phyloP scores from a whole-genome alignment of 495 filamentous ascomycete genomes.

The Xylaria cubensis region DNA sequence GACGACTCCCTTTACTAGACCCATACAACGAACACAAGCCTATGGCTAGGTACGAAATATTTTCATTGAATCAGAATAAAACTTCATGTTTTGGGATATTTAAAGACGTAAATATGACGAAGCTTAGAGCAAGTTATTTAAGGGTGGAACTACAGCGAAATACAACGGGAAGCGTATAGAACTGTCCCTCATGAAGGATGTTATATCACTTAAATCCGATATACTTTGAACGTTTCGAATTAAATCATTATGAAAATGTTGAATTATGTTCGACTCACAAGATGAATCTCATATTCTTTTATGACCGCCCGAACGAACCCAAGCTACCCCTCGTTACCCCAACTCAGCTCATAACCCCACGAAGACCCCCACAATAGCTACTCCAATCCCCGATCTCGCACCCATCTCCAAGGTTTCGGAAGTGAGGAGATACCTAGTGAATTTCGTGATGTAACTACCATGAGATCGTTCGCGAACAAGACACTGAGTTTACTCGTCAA shows the following conservation, averaged over 20 bases:
- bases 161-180: background rate
- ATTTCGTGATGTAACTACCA: conserved; percentile 28
- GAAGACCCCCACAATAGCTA: conserved; percentile 17
- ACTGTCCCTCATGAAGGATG: background rate
- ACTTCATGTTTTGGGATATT: background rate
- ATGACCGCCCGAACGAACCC: background rate
- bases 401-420: background rate
- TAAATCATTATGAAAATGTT: background rate
- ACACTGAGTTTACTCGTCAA: conserved; percentile 26
- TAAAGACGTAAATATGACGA: background rate
- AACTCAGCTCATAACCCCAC: background rate
- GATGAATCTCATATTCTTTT: background rate
- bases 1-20: background rate
- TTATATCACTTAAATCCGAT: background rate
- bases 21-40: background rate
- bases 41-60: background rate
- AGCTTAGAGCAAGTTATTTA: too few species aligned
- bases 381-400: conserved; percentile 17
- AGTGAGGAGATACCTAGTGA: background rate
- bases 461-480: conserved; percentile 31
- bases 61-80: background rate
- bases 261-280: background rate
- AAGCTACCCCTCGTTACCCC: conserved; percentile 9
- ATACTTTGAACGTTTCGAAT: background rate
- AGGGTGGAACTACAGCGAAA: background rate